Percentiles rank a stretch among this genome's conserved stretches.
These are phyloP conservation scores for Petasospora fabianii DNA, from an alignment of 1,139 yeast genomes.

Conservation along the genomic window DNA sequence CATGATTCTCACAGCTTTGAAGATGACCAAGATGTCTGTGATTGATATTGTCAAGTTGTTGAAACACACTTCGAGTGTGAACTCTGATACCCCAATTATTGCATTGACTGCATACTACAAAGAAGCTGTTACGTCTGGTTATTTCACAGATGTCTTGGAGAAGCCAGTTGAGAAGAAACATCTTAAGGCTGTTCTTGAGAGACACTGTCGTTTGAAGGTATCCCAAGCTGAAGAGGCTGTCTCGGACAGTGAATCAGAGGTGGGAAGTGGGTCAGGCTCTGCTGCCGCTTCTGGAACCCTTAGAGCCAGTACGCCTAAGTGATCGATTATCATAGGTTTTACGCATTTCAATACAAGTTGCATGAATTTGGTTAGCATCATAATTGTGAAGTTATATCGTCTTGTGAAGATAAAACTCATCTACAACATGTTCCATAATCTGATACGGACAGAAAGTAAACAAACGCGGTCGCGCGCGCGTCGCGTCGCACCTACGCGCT, in stretches of 20 bases:
- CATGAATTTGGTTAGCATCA: no score
- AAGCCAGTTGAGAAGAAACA: slow-evolving; percentile 61
- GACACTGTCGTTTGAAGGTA: slow-evolving; percentile 26
- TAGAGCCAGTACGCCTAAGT: no score
- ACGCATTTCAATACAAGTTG: no score
- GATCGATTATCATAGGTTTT: no score
- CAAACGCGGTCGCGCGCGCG: no score
- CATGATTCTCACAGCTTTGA: slow-evolving; percentile 72
- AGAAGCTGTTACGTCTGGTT: slow-evolving; percentile 52
- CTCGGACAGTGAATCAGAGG: slow-evolving; percentile 26
- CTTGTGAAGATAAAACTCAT: no score
- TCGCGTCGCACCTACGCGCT: no score
- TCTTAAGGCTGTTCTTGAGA: slow-evolving; percentile 32
- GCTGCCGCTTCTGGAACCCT: background rate
- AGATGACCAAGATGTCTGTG: slow-evolving; percentile 61
- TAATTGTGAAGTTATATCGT: no score
- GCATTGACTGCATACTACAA: slow-evolving; percentile 72
- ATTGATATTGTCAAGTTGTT: slow-evolving; percentile 77
- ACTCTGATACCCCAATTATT: slow-evolving; percentile 72
- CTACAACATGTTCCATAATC: no score
- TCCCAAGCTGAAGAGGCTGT: slow-evolving; percentile 26
- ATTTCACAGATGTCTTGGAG: slow-evolving; percentile 70
- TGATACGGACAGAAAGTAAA: no score
- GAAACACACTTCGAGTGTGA: slow-evolving; percentile 70
- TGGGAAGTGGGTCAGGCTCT: slow-evolving; percentile 3